phyloP scores from a whole-genome alignment of 1,284 basidiomycete genomes.

The Bjerkandera adusta region DNA sequence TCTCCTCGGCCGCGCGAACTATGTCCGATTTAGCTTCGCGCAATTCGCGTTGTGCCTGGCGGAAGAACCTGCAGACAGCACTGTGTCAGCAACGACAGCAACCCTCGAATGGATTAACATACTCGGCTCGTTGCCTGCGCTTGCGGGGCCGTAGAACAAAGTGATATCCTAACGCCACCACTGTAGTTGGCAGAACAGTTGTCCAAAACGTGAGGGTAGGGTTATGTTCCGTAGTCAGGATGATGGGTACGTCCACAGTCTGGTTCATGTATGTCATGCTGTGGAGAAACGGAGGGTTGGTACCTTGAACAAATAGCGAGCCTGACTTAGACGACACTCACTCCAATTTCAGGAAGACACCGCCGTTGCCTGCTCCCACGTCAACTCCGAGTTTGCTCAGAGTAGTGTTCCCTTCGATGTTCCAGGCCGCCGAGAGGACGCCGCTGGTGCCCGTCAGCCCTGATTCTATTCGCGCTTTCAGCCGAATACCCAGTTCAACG shows the following conservation, averaged over 20 bases:
- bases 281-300: not conserved
- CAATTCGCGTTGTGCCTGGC: constrained; percentile 46
- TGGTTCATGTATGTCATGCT: constrained; percentile 36
- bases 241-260: constrained; percentile 32
- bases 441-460: constrained; percentile 26
- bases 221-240: constrained; percentile 31
- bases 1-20: constrained; percentile 56
- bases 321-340: constrained; percentile 24
- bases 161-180: constrained; percentile 31
- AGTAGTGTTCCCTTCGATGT: constrained; percentile 20
- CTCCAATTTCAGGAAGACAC: constrained; percentile 35
- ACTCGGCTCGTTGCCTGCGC: constrained; percentile 30
- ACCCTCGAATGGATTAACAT: constrained; percentile 14
- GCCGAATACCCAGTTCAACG: constrained; percentile 24
- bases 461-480: constrained; percentile 17
- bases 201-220: constrained; percentile 29
- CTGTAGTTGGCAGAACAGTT: constrained; percentile 32
- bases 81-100: not conserved
- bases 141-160: constrained; percentile 33
- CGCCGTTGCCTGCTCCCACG: constrained; percentile 28
- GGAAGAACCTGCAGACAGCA: constrained; percentile 41
- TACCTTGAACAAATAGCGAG: constrained; percentile 9
- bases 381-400: constrained; percentile 24
- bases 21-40: constrained; percentile 59
- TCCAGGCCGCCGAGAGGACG: constrained; percentile 29